Conservation (phyloP, 768 basidiomycete genomes). For the Tricholoma flavovirens region DNA sequence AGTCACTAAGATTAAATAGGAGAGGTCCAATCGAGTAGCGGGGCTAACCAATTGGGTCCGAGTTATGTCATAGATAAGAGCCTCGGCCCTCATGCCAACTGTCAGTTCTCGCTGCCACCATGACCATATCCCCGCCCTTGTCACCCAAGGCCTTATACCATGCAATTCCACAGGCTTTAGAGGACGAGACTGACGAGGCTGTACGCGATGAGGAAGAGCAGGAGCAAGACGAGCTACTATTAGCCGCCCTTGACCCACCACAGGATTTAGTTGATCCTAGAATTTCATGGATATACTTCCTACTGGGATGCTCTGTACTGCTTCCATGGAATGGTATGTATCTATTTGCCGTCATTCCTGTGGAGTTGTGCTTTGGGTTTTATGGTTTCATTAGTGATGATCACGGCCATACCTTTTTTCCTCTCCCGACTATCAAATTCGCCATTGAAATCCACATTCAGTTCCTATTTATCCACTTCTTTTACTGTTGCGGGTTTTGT, state of each 20-base stretch:
- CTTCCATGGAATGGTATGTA: constrained; percentile 86
- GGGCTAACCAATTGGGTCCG: background rate
- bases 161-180: constrained; percentile 35
- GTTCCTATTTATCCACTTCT: constrained; percentile 58
- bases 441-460: constrained; percentile 49
- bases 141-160: constrained; percentile 38
- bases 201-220: constrained; percentile 22
- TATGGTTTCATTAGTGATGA: constrained; percentile 53
- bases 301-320: constrained; percentile 59
- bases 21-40: background rate
- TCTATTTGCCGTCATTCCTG: background rate
- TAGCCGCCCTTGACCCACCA: constrained; percentile 18
- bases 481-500: constrained; percentile 63
- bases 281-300: constrained; percentile 60
- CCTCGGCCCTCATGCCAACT: background rate
- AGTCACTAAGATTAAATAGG: too few relatives aligned
- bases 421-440: constrained; percentile 62
- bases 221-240: constrained; percentile 12
- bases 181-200: constrained; percentile 21
- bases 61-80: background rate
- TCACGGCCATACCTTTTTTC: constrained; percentile 83
- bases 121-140: constrained; percentile 23
- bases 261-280: constrained; percentile 31
- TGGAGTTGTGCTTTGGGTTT: background rate
- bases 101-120: background rate